phyloP scores from a whole-genome alignment of 352 stramenopile species.

The Phytophthora boehmeriae region DNA sequence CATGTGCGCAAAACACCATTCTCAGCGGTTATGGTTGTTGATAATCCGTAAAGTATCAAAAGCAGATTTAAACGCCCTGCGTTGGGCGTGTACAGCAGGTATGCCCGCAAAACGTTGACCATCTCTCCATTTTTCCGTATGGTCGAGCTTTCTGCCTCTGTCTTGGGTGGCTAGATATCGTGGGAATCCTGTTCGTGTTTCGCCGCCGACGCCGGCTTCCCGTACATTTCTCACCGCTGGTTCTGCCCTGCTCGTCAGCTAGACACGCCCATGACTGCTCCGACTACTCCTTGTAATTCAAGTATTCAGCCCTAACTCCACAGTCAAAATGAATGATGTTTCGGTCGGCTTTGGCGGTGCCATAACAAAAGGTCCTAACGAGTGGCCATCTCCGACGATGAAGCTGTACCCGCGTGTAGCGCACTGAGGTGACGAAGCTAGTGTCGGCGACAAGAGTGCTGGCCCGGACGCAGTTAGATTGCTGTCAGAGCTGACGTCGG shows the following conservation, averaged over 20 bases:
- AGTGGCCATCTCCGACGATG: not conserved
- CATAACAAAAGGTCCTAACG: not conserved
- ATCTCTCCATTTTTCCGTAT: not conserved
- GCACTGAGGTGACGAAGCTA: not conserved
- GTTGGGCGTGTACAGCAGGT: not conserved
- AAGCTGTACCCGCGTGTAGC: not conserved
- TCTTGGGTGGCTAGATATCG: not conserved
- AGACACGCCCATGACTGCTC: not conserved
- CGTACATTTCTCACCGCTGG: not conserved
- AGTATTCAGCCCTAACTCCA: not conserved
- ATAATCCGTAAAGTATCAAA: constrained; percentile 12
- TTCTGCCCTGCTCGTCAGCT: not conserved
- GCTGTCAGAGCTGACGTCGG: no score
- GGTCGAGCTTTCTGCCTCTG: not conserved
- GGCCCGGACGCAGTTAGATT: no score
- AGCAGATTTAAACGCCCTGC: not conserved
- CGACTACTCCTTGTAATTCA: not conserved
- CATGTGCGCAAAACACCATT: constrained; percentile 9
- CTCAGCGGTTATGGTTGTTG: constrained; percentile 5
- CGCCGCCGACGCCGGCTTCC: not conserved
- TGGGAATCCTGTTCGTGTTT: not conserved
- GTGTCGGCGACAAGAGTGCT: not conserved
- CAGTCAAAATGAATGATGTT: not conserved
- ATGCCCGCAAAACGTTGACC: not conserved
- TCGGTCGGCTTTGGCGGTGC: not conserved